Evolutionary conservation across 306 rosid species (phyloP).

Genomic region (Inga laurina): DNA sequence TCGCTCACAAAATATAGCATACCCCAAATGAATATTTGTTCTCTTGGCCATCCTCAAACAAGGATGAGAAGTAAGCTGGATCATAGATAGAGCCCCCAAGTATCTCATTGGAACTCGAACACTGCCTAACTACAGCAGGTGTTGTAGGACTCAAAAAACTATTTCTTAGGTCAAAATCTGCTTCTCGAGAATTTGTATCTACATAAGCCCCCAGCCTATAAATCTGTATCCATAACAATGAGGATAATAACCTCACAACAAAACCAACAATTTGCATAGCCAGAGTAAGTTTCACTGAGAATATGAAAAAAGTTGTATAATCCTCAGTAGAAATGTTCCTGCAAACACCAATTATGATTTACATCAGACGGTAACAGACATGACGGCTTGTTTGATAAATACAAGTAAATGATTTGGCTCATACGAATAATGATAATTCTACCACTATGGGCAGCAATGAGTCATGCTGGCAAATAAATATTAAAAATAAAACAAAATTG

Average conservation of each 20-base stretch:
- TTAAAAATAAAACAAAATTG: background rate
- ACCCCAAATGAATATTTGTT: slow-evolving; percentile 57
- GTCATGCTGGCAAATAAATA: slow-evolving; percentile 8
- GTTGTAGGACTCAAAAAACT: slow-evolving; percentile 84
- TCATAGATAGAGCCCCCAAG: slow-evolving; percentile 92
- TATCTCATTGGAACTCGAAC: slow-evolving; percentile 78
- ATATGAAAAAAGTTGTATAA: slow-evolving; percentile 51
- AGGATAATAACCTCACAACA: slow-evolving; percentile 71
- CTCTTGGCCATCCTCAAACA: slow-evolving; percentile 80
- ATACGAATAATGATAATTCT: slow-evolving; percentile 1
- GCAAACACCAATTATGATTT: slow-evolving; percentile 42
- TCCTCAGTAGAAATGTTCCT: slow-evolving; percentile 65
- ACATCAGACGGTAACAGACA: slow-evolving; percentile 22
- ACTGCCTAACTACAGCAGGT: slow-evolving; percentile 59
- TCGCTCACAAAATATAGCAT: slow-evolving; percentile 34
- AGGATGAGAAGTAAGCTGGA: slow-evolving; percentile 78
- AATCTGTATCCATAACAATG: slow-evolving; percentile 92
- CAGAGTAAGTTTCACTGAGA: slow-evolving; percentile 87
- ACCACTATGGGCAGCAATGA: background rate
- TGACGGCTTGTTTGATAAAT: slow-evolving; percentile 20
- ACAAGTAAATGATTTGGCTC: slow-evolving; percentile 3
- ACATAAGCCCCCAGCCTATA: slow-evolving; percentile 83
- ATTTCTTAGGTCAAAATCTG: slow-evolving; percentile 72
- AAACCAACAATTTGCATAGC: slow-evolving; percentile 78
- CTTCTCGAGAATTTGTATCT: slow-evolving; percentile 58